Conservation (phyloP, 495 filamentous ascomycete genomes). For the Astrothelium subdiscretum region DNA sequence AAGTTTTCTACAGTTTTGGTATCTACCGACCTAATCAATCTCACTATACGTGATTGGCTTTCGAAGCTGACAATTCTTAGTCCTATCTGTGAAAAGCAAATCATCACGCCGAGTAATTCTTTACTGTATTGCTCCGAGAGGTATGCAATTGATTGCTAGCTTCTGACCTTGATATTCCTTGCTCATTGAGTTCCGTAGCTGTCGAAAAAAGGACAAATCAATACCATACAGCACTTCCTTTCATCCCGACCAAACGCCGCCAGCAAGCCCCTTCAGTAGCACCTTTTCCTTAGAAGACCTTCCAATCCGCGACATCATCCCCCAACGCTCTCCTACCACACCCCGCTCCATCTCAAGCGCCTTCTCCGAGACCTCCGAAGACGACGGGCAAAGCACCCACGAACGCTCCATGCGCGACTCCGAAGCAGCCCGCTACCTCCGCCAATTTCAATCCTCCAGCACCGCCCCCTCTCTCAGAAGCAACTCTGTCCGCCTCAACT, state of each 20-base stretch:
- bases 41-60: background rate
- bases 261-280: constrained; percentile 14
- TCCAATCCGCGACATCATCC: constrained; percentile 28
- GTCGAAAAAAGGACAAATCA: constrained; percentile 27
- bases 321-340: constrained; percentile 29
- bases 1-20: constrained; percentile 59
- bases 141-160: constrained; percentile 16
- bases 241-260: constrained; percentile 16
- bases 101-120: constrained; percentile 49
- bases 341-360: constrained; percentile 15
- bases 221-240: constrained; percentile 5
- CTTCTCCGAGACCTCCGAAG: constrained; percentile 21
- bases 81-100: constrained; percentile 56
- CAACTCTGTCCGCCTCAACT: constrained; percentile 13
- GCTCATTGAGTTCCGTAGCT: constrained; percentile 17
- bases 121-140: constrained; percentile 38
- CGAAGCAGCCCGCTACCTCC: constrained; percentile 22
- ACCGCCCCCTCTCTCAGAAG: background rate
- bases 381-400: constrained; percentile 15
- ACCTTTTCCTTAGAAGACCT: constrained; percentile 24
- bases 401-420: constrained; percentile 9
- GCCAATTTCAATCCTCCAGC: constrained; percentile 20
- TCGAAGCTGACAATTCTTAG: constrained; percentile 27
- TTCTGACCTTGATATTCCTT: background rate
- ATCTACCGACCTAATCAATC: constrained; percentile 22